Evolutionary conservation across 192 early-diverging fungal species (phyloP), one percentile per base, ranked within the genome.

Genomic region (Coemansia sp.): DNA sequence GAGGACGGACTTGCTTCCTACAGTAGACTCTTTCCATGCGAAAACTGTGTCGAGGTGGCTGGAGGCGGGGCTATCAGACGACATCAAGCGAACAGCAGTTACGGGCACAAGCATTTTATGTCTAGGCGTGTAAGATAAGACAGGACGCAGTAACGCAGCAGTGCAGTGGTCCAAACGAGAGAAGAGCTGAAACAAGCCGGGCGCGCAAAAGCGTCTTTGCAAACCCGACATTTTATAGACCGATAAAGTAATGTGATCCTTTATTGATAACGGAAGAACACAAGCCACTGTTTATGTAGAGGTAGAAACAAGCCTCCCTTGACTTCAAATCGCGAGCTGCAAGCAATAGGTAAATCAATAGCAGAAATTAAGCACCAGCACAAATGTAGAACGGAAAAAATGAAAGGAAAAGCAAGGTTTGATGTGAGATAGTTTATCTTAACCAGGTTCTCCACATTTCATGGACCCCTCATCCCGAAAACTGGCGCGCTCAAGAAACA

Each of bases 11-110:
- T 59, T 52, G 34, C 59, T 61, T 2, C 58, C 66, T 15, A 74
- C 25, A 6, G 23, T 33, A 8, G 59, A 26, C 5, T 59, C 63
- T 35, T 31, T 63, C 77, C 77, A 80, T n/a, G 67, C 63, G 34
- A 30, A 42, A 12, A 75, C 49, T 2, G 40, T 26, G 16, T 33
- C 43, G 12, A 67, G 2, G 28, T 60, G 4, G 30, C 55, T 34
- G 4, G 55, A 53, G 52, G 28, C 29, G 13, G 52, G 18, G 29
- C 26, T 30, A 28, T 53, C 52, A 4, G 29, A 33, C 16, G 28
- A 34, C 55, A 57, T 57, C 12, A 34, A 33, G 55, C 55, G 55
- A 57, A 5, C 31, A 34, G 55, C 4, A 9, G 30, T 18, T 29
- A 9, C 30, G 28, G 31, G 31, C 3, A 18, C 30, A 34, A 57